Evolutionary conservation across 148 eudicot genomes (phyloP).

Genomic region (Nepenthes gracilis): DNA sequence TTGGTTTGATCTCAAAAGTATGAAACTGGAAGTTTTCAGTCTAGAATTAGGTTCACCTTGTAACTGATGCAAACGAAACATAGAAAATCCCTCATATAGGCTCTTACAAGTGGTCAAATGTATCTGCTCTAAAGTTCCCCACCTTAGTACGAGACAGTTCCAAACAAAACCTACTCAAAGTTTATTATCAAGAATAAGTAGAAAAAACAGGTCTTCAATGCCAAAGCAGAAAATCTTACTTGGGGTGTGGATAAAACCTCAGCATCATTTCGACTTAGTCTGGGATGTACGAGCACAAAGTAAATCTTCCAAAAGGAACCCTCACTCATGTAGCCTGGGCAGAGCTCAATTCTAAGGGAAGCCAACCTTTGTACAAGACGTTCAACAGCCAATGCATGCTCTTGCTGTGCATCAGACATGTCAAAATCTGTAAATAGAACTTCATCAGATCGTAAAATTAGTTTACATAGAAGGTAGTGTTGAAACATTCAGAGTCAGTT

Average conservation of each 20-base stretch:
- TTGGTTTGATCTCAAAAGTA: too few relatives aligned
- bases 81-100: too few relatives aligned
- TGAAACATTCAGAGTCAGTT: background rate
- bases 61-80: too few relatives aligned
- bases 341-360: slow-evolving; percentile 79
- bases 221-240: slow-evolving; percentile 24
- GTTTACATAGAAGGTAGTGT: background rate
- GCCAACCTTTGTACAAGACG: slow-evolving; percentile 76
- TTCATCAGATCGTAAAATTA: slow-evolving; percentile 1
- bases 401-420: slow-evolving; percentile 91
- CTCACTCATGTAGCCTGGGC: slow-evolving; percentile 89
- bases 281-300: slow-evolving; percentile 84
- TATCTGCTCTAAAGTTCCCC: too few relatives aligned
- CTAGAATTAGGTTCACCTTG: too few relatives aligned
- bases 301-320: slow-evolving; percentile 89
- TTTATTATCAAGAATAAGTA: background rate
- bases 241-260: slow-evolving; percentile 69
- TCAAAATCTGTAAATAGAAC: slow-evolving; percentile 52
- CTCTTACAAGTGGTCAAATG: too few relatives aligned
- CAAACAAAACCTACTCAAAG: too few relatives aligned
- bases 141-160: too few relatives aligned
- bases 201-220: background rate
- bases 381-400: slow-evolving; percentile 90
- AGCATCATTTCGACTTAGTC: slow-evolving; percentile 61
- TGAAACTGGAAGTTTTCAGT: too few relatives aligned